Evolutionary conservation across 371 early-diverging fungal genomes (phyloP).

Genomic region (Rhizomucor miehei): DNA sequence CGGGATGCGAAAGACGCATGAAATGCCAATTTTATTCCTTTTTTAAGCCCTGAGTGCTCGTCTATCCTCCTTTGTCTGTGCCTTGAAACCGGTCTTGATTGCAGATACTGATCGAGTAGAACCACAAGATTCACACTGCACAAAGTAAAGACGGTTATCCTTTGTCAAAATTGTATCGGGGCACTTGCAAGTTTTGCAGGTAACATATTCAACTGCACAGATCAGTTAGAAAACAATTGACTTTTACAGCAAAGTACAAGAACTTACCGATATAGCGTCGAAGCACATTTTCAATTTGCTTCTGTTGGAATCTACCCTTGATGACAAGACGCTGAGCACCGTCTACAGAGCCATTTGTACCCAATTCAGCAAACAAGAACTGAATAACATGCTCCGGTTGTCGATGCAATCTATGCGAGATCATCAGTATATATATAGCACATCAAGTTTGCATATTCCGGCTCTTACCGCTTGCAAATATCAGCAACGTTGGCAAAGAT

Average conservation of each 20-base stretch:
- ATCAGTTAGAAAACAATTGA: not conserved
- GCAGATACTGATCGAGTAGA: slow-evolving; percentile 96
- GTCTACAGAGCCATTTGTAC: slow-evolving; percentile 97
- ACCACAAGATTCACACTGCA: slow-evolving; percentile 98
- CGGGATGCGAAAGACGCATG: not conserved
- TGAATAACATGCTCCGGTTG: slow-evolving; percentile 96
- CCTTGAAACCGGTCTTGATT: slow-evolving; percentile 98
- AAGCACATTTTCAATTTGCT: slow-evolving; percentile 98
- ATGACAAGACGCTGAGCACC: slow-evolving; percentile 92
- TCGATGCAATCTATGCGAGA: slow-evolving; percentile 79
- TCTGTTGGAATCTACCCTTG: slow-evolving; percentile 98
- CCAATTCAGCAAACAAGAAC: slow-evolving; percentile 98
- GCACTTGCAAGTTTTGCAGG: slow-evolving; percentile 99
- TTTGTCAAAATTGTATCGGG: slow-evolving; percentile 95
- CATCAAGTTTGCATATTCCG: not conserved
- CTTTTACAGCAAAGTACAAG: not conserved
- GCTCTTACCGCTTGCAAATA: slow-evolving; percentile 74
- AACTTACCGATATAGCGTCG: slow-evolving; percentile 91
- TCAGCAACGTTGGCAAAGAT: slow-evolving; percentile 94
- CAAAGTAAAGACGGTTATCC: slow-evolving; percentile 97
- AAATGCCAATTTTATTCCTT: slow-evolving; percentile 3
- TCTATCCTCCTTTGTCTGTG: slow-evolving; percentile 71
- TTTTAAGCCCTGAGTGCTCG: slow-evolving; percentile 53
- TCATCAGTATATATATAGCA: not conserved
- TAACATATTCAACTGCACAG: slow-evolving; percentile 90